These are phyloP conservation scores for Ceratobasidium sp. DNA, from an alignment of 1,284 basidiomycete genomes.

Conservation along the genomic window DNA sequence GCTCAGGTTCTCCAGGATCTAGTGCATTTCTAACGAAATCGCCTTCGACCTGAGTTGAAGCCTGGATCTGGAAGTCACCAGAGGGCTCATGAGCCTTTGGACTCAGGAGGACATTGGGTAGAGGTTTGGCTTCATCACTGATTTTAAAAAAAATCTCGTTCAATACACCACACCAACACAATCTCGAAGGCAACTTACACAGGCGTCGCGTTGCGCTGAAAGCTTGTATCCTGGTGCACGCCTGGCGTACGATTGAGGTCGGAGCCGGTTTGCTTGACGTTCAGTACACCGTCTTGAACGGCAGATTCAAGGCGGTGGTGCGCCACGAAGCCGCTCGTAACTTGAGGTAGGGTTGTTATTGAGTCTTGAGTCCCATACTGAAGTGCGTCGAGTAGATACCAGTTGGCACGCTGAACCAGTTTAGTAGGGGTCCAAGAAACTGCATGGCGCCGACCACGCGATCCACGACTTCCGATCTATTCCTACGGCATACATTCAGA, in stretches of 20 bases:
- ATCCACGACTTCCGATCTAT: slow-evolving; percentile 5
- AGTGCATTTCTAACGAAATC: background rate
- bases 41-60: background rate
- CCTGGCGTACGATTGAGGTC: too few species aligned
- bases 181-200: too few species aligned
- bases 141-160: too few species aligned
- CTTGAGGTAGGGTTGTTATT: background rate
- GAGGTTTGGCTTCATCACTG: too few species aligned
- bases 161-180: too few species aligned
- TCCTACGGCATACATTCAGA: background rate
- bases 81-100: too few species aligned
- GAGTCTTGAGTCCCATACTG: background rate
- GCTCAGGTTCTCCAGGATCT: too few species aligned
- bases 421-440: background rate
- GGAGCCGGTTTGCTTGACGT: background rate
- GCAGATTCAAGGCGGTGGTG: slow-evolving; percentile 10
- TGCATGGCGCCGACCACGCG: background rate
- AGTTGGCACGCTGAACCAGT: slow-evolving; percentile 3
- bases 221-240: too few species aligned
- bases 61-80: too few species aligned
- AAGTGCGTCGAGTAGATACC: slow-evolving; percentile 5
- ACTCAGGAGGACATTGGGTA: too few species aligned
- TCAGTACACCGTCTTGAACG: background rate
- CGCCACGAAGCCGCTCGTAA: background rate
- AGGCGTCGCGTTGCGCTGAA: too few species aligned